These are phyloP conservation scores for Neodidymelliopsis sp. DNA, from an alignment of 2,329 filamentous ascomycete genomes.

Conservation along the genomic window DNA sequence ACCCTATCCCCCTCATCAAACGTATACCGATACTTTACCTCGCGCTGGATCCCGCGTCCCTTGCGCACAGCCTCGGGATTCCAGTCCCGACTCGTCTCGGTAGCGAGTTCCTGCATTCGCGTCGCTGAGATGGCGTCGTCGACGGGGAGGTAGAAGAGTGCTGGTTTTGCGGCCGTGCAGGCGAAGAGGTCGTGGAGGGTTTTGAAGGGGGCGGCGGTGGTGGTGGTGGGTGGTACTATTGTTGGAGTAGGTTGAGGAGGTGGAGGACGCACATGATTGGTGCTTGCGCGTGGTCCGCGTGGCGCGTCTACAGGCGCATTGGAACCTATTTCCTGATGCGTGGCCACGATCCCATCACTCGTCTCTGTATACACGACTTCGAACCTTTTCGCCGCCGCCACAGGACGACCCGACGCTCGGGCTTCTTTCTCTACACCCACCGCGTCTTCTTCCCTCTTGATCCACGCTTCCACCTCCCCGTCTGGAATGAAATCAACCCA, in stretches of 20 bases:
- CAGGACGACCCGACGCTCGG: constrained; percentile 27
- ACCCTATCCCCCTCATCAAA: constrained; percentile 55
- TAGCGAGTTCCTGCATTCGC: constrained; percentile 68
- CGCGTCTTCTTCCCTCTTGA: constrained; percentile 57
- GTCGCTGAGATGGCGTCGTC: constrained; percentile 67
- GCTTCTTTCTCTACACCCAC: constrained; percentile 39
- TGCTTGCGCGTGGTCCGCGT: constrained; percentile 27
- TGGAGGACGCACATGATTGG: neutral
- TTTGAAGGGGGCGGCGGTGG: constrained; percentile 52
- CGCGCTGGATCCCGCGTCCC: constrained; percentile 38
- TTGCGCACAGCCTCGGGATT: constrained; percentile 37
- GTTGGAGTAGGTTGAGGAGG: constrained; percentile 3
- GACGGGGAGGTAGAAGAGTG: constrained; percentile 72
- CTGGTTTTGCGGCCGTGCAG: constrained; percentile 68
- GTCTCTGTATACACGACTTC: constrained; percentile 42
- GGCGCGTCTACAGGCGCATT: constrained; percentile 33
- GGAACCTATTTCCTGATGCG: constrained; percentile 46
- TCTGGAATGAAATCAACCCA: constrained; percentile 91
- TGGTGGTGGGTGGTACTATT: constrained; percentile 10
- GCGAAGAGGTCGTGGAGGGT: constrained; percentile 67
- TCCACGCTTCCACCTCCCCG: constrained; percentile 76
- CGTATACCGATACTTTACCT: constrained; percentile 49
- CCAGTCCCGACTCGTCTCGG: constrained; percentile 54
- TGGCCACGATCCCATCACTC: constrained; percentile 29
- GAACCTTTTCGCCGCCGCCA: constrained; percentile 35